Evolutionary conservation across 2,329 filamentous ascomycete genomes (phyloP).

Genomic region (Nigrospora sphaerica): DNA sequence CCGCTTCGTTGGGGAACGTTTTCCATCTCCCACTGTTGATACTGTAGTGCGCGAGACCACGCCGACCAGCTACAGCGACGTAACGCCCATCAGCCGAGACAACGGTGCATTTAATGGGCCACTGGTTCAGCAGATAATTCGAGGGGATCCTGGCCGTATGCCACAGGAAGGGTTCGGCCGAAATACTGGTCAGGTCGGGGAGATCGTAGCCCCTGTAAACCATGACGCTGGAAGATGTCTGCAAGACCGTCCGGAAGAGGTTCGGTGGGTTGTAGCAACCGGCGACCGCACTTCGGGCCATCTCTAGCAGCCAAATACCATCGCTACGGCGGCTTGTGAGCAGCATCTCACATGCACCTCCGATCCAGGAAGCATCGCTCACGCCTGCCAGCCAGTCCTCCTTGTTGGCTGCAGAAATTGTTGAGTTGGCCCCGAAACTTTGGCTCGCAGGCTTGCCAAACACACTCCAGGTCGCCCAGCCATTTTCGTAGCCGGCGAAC

Average conservation of each 20-base stretch:
- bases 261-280: slow-evolving; percentile 90
- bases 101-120: slow-evolving; percentile 83
- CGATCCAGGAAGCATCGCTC: slow-evolving; percentile 74
- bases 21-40: slow-evolving; percentile 93
- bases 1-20: slow-evolving; percentile 72
- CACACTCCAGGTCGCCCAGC: slow-evolving; percentile 96
- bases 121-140: slow-evolving; percentile 81
- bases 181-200: slow-evolving; percentile 83
- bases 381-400: slow-evolving; percentile 84
- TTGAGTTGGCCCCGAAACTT: slow-evolving; percentile 68
- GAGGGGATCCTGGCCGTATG: slow-evolving; percentile 83
- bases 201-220: slow-evolving; percentile 91
- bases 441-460: slow-evolving; percentile 85
- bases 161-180: slow-evolving; percentile 90
- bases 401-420: slow-evolving; percentile 57
- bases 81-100: slow-evolving; percentile 91
- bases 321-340: slow-evolving; percentile 66
- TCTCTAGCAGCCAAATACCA: slow-evolving; percentile 80
- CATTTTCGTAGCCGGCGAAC: slow-evolving; percentile 85
- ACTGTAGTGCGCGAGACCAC: slow-evolving; percentile 92
- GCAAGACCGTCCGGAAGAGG: slow-evolving; percentile 78
- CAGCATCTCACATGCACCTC: slow-evolving; percentile 79
- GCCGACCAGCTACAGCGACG: slow-evolving; percentile 87
- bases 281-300: slow-evolving; percentile 87
- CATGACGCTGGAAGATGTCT: slow-evolving; percentile 83